A percentile compares a stretch with the other conserved stretches of the same genome.
These are phyloP conservation scores for Fusarium secorum DNA, from an alignment of 2,329 filamentous ascomycete genomes.

Conservation along the genomic window DNA sequence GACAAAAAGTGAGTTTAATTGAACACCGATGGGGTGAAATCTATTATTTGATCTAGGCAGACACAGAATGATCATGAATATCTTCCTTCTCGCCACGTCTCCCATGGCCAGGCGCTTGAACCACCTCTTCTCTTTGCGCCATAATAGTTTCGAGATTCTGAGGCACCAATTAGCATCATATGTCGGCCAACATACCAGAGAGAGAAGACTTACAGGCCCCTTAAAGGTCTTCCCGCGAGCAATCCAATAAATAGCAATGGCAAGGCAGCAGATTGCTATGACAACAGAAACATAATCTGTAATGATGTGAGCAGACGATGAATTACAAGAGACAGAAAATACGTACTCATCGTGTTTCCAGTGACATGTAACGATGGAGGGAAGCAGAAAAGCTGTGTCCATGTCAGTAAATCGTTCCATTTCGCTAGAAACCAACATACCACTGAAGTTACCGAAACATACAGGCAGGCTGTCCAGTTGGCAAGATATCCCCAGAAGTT, in stretches of 20 bases:
- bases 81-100: not conserved
- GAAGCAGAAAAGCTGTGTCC: not conserved
- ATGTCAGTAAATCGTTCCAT: not conserved
- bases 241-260: not conserved
- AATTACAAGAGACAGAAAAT: not conserved
- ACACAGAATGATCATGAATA: not conserved
- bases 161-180: not conserved
- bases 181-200: too few species aligned
- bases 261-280: not conserved
- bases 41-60: not conserved
- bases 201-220: not conserved
- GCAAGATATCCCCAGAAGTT: not conserved
- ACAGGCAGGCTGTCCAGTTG: not conserved
- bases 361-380: not conserved
- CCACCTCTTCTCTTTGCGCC: not conserved
- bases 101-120: not conserved
- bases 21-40: fast-evolving
- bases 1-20: too few species aligned
- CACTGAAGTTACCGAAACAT: not conserved
- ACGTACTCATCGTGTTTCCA: not conserved
- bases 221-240: not conserved
- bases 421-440: not conserved
- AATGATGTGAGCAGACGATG: not conserved
- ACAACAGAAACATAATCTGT: not conserved
- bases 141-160: not conserved